Evolutionary conservation across 495 filamentous ascomycete species (phyloP), one percentile per base, ranked within the genome.

Genomic region (Penicillium cataractarum): DNA sequence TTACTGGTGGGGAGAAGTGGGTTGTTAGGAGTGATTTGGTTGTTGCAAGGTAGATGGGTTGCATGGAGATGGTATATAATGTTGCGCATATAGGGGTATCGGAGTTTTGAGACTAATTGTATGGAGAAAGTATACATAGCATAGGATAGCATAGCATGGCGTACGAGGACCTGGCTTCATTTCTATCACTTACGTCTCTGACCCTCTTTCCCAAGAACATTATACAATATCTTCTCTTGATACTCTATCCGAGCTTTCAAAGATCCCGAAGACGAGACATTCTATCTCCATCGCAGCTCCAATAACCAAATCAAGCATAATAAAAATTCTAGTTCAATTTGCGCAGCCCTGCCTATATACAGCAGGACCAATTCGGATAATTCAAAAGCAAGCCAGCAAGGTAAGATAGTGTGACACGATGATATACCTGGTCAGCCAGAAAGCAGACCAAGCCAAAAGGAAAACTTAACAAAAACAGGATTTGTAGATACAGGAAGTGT

Each of bases 1-100:
- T 97, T 0, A 84, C 72, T 0, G 80, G 82, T 44, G 94, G 93
- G 15, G 92, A 96, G 73, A 97, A 97, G 72, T 97, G 93, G 93
- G 88, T 98, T 55, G 82, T 97, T 55, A 80, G 94, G 57, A 96
- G 89, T 55, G 94, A 97, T 80, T 74, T 97, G 57, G 92, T 92
- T 66, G 87, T 96, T 21, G 84, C 70, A 66, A 78, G 80, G 60
- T 89, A 29, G 6, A 22, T 44, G 59, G 74, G 57, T 19, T 8
- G 24, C 31, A 32, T 27, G 26, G 26, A 3, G n/a, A 35, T n/a
- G 19, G 10, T 17, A 40, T 40, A 40, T 17, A 4, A 4, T n/a
- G 6, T 44, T 19, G 6, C 22, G 19, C 40, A 46, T 44, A 21
- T 4, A 9, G 37, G 17, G 0, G 10, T 44, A n/a, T 44, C 3